These are phyloP conservation scores for Eragrostis tef DNA, from an alignment of 202 grass and related monocot species.

Conservation along the genomic window DNA sequence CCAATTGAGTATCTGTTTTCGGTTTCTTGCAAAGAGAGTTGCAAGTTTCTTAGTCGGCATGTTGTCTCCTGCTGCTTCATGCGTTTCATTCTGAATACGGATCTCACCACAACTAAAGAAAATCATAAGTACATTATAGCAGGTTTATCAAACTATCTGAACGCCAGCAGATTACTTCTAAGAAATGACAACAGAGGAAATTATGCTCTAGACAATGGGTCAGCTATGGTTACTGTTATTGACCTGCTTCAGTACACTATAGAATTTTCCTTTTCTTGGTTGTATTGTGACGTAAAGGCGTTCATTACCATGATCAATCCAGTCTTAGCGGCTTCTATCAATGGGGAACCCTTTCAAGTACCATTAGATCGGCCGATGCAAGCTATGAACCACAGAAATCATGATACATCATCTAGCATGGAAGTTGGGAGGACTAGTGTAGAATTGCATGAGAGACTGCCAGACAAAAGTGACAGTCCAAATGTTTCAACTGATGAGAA, in stretches of 20 bases:
- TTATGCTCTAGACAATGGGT: constrained; percentile 37
- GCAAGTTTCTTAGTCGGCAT: constrained; percentile 63
- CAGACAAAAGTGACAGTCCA: constrained; percentile 38
- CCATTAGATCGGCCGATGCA: constrained; percentile 59
- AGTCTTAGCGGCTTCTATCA: constrained; percentile 59
- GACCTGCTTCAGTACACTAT: constrained; percentile 74
- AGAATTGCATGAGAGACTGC: constrained; percentile 35
- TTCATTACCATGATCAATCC: constrained; percentile 69
- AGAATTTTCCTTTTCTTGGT: constrained; percentile 76
- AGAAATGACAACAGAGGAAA: constrained; percentile 43
- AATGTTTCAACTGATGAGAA: constrained; percentile 71
- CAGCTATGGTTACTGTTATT: constrained; percentile 54
- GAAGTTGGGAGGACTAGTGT: constrained; percentile 29
- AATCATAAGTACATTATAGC: constrained; percentile 47
- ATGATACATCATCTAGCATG: constrained; percentile 50
- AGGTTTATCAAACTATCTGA: constrained; percentile 54
- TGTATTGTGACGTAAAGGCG: constrained; percentile 63
- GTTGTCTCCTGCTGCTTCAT: constrained; percentile 66
- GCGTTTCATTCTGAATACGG: constrained; percentile 56
- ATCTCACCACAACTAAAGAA: constrained; percentile 39
- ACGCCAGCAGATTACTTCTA: constrained; percentile 51
- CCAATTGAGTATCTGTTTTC: constrained; percentile 54
- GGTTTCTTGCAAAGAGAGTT: constrained; percentile 68
- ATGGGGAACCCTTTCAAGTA: constrained; percentile 59
- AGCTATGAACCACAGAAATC: constrained; percentile 50